Evolutionary conservation across 2,329 filamentous ascomycete genomes (phyloP), one percentile per base, ranked within the genome.

Genomic region (Botrytis byssoidea): DNA sequence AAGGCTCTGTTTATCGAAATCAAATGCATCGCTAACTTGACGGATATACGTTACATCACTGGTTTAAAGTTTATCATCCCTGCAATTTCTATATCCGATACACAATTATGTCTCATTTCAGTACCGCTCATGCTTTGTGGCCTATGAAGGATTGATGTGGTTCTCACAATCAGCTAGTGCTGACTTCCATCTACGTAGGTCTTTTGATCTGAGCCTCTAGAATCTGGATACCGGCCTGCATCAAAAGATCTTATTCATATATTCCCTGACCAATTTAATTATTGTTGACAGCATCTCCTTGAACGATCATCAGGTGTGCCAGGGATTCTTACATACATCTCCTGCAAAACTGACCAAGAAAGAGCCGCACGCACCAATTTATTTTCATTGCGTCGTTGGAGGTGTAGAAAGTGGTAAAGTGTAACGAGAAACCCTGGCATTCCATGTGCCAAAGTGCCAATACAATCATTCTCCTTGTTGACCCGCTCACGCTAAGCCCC

Each of bases 111-210:
- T 67, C 18, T 65, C 6, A 32, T 25, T 48, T 46, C 7, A 18
- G 22, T 65, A 51, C 14, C 14, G 44, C 20, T 67, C 44, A 51
- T 10, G 20, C 12, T 51, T 51, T 67, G 20, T 51, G 46, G 29
- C 29, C 44, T 40, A 4, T 35, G 63, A 55, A 67, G 25, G 37
- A 18, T 55, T 32, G 37, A 51, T n/a, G 25, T 51, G 32, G 20
- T 48, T 29, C 25, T 66, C 29, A 46, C 29, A 66, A 22, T 51
- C 65, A 67, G 65, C 65, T 67, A 55, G 65, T 67, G 65, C 65
- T 67, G 65, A 67, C 32, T 40, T 12, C 44, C 8, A 12, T 67
- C 44, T 65, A 55, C 14, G 25, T 40, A 40, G 14, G 46, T 14
- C 16, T 40, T 37, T 67, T 29, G 16, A 40, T 51, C 35, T 22